A percentile compares a stretch with the other conserved stretches of the same genome.
phyloP scores from a whole-genome alignment of 768 basidiomycete species.

The Psilocybe sp. region DNA sequence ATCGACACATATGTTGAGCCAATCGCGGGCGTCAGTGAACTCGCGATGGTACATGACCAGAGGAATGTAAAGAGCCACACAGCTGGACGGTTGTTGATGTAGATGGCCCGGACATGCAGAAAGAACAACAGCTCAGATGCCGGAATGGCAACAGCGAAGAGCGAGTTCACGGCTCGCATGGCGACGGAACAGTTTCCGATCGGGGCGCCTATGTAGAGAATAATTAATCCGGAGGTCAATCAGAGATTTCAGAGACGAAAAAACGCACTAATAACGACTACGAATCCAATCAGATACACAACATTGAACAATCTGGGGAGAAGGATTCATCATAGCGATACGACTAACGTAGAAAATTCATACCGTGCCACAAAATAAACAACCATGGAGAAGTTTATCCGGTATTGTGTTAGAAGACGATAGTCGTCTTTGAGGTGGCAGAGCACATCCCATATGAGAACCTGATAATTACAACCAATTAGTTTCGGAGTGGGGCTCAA shows the following conservation, averaged over 20 bases:
- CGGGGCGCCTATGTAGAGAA: slow-evolving; percentile 8
- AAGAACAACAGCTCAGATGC: slow-evolving; percentile 10
- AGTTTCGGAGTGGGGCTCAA: not conserved
- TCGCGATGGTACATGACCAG: slow-evolving; percentile 4
- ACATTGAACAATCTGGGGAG: slow-evolving; percentile 5
- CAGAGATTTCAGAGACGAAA: not conserved
- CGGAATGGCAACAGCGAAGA: slow-evolving; percentile 5
- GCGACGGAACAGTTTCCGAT: slow-evolving; percentile 9
- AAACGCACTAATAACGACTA: slow-evolving; percentile 9
- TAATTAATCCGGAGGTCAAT: not conserved
- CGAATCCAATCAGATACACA: slow-evolving; percentile 3
- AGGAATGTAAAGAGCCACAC: slow-evolving; percentile 6
- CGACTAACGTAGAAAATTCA: not conserved
- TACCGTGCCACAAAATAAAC: slow-evolving; percentile 8
- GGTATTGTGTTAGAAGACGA: slow-evolving; percentile 2
- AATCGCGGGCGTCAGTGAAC: not conserved
- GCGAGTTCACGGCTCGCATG: not conserved
- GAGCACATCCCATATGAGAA: slow-evolving; percentile 12
- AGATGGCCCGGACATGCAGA: slow-evolving; percentile 14
- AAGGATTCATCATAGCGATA: not conserved
- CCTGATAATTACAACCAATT: not conserved
- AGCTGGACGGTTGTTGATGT: slow-evolving; percentile 5
- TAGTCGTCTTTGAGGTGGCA: slow-evolving; percentile 7
- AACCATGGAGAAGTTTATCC: slow-evolving; percentile 1
- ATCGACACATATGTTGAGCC: not conserved